Conservation (phyloP, 352 stramenopile species). For the Pythium sp. region DNA sequence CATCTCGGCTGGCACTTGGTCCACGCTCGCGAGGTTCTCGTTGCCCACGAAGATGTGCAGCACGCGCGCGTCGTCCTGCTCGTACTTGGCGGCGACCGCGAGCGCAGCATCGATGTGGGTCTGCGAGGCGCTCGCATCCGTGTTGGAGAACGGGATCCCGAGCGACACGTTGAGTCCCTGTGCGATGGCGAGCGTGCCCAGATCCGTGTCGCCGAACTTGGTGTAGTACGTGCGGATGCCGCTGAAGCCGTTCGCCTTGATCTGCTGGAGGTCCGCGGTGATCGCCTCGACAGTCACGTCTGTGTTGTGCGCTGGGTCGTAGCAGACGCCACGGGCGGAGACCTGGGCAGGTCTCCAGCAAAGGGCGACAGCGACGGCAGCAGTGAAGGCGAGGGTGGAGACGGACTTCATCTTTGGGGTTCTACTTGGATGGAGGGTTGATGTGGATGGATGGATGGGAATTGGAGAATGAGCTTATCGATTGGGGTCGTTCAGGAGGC, state of each 20-base stretch:
- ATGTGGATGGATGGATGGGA: conserved; percentile 22
- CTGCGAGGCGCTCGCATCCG: conserved; percentile 27
- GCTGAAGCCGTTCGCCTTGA: conserved; percentile 45
- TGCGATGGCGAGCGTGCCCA: conserved; percentile 39
- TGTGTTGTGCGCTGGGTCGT: conserved; percentile 39
- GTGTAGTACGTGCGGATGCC: conserved; percentile 55
- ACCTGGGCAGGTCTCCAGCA: not conserved
- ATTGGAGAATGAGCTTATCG: conserved; percentile 29
- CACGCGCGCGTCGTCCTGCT: conserved; percentile 32
- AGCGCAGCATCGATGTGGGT: conserved; percentile 36
- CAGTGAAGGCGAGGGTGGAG: conserved; percentile 18
- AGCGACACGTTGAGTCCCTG: conserved; percentile 47
- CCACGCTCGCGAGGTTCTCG: conserved; percentile 42
- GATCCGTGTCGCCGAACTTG: conserved; percentile 31
- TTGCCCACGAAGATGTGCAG: conserved; percentile 62
- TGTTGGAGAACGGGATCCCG: conserved; percentile 43
- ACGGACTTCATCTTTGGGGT: conserved; percentile 29
- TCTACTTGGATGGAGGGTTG: not conserved
- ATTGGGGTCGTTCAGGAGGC: not conserved
- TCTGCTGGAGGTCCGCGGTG: conserved; percentile 36
- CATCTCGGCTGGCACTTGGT: conserved; percentile 35
- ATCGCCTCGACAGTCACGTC: conserved; percentile 38
- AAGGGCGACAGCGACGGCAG: conserved; percentile 7
- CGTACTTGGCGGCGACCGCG: conserved; percentile 23
- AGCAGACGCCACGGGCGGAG: conserved; percentile 36